These are phyloP conservation scores for Bombardia bombarda DNA, from an alignment of 495 filamentous ascomycete genomes.

Conservation along the genomic window DNA sequence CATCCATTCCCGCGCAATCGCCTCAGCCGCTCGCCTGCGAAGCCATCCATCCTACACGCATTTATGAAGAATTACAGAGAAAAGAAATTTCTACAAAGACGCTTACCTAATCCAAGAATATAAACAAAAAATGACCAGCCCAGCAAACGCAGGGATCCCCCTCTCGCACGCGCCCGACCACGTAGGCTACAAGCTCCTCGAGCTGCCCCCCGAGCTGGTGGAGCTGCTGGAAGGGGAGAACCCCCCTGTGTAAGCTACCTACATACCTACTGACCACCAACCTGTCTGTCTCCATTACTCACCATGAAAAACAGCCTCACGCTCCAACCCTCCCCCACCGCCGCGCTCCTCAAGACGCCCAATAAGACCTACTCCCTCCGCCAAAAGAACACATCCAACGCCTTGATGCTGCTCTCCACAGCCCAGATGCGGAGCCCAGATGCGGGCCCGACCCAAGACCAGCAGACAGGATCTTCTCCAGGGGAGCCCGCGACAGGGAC, in stretches of 20 bases:
- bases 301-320: constrained; percentile 43
- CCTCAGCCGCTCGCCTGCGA: too few species aligned
- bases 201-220: constrained; percentile 69
- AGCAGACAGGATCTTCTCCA: too few species aligned
- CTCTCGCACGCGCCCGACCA: constrained; percentile 53
- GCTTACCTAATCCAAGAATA: background rate
- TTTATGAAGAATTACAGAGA: background rate
- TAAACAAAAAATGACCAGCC: background rate
- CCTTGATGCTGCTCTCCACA: constrained; percentile 56
- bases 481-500: background rate
- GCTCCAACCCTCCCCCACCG: constrained; percentile 54
- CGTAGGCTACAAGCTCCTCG: constrained; percentile 65
- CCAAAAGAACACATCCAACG: constrained; percentile 89
- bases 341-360: constrained; percentile 66
- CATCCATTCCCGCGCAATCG: too few species aligned
- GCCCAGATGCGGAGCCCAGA: constrained; percentile 3
- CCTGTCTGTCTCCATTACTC: background rate
- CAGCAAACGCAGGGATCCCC: constrained; percentile 38
- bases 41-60: background rate
- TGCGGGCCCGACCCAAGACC: constrained; percentile 13
- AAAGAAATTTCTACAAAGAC: background rate
- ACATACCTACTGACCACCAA: background rate
- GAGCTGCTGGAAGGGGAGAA: constrained; percentile 53
- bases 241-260: constrained; percentile 48
- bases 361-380: constrained; percentile 69